A percentile compares a stretch with the other conserved stretches of the same genome.
Conservation (phyloP, 108 stramenopile species). For the Chaetoceros muelleri region DNA sequence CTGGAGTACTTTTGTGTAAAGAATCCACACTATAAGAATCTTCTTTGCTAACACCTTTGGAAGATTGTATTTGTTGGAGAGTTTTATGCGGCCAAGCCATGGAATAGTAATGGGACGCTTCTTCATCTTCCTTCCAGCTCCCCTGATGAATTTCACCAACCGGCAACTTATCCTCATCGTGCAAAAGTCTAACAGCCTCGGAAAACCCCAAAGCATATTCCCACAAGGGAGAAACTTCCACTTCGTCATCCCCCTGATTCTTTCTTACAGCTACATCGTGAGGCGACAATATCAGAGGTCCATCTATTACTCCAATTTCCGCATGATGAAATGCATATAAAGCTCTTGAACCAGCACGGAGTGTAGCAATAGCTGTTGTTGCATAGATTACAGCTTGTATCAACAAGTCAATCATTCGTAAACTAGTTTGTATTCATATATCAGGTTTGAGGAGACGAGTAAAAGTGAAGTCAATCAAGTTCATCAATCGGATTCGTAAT, state of each 20-base stretch:
- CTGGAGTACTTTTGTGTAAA: no score
- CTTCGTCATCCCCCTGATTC: slow-evolving; percentile 5
- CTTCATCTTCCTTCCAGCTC: not conserved
- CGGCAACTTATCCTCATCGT: not conserved
- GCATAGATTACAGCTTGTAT: slow-evolving; percentile 12
- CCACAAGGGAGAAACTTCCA: slow-evolving; percentile 41
- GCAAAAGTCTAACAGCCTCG: slow-evolving; percentile 38
- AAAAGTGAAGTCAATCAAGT: no score
- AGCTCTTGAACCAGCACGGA: slow-evolving; percentile 58
- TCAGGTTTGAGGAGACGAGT: no score
- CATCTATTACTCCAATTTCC: slow-evolving; percentile 61
- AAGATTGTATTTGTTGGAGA: not conserved
- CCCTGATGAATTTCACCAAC: not conserved
- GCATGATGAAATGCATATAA: slow-evolving; percentile 31
- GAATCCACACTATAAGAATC: not conserved
- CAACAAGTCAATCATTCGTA: no score
- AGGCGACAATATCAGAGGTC: slow-evolving; percentile 45
- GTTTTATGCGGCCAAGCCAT: not conserved
- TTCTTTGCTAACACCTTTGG: not conserved
- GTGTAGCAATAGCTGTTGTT: slow-evolving; percentile 38
- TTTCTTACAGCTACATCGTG: not conserved
- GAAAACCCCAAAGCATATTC: slow-evolving; percentile 49
- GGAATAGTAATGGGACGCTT: not conserved
- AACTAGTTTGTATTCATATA: no score
- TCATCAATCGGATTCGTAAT: no score